A percentile compares a stretch with the other conserved stretches of the same genome.
These are phyloP conservation scores for Cyclospora cayetanensis DNA, from an alignment of 169 alveolate species.

Conservation along the genomic window DNA sequence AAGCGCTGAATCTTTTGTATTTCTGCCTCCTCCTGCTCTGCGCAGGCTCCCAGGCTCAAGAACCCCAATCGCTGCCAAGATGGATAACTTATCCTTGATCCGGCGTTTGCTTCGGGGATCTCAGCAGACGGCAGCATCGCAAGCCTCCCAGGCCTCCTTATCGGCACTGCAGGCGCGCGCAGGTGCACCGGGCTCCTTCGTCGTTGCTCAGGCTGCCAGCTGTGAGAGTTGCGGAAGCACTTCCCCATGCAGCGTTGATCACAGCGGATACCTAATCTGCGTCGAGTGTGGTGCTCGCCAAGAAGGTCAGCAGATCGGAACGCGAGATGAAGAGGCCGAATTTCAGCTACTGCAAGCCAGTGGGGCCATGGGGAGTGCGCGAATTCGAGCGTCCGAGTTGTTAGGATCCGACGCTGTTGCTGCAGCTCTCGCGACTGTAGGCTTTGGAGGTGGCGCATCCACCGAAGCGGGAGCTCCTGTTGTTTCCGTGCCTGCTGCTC, in stretches of 20 bases:
- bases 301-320: not conserved
- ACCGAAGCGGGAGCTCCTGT: not conserved
- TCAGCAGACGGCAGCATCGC: slow-evolving; percentile 50
- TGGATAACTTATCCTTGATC: slow-evolving; percentile 8
- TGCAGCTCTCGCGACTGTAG: slow-evolving; percentile 55
- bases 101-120: slow-evolving; percentile 46
- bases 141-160: slow-evolving; percentile 31
- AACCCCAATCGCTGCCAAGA: not conserved
- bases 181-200: not conserved
- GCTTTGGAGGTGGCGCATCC: slow-evolving; percentile 3
- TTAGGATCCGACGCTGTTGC: slow-evolving; percentile 43
- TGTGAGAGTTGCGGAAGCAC: slow-evolving; percentile 52
- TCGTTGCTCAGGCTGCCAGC: not conserved
- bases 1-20: too few relatives aligned
- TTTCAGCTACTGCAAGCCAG: slow-evolving; percentile 14
- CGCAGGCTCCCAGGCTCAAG: not conserved
- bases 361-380: slow-evolving; percentile 9
- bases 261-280: slow-evolving; percentile 4
- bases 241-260: slow-evolving; percentile 1
- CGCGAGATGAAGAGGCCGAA: slow-evolving; percentile 24
- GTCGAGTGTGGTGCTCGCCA: slow-evolving; percentile 34
- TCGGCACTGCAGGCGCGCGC: slow-evolving; percentile 16
- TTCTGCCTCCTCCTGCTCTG: too few relatives aligned
- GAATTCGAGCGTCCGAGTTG: not conserved
- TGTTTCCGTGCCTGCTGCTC: slow-evolving; percentile 2